Evolutionary conservation across 129 eudicot genomes (phyloP).

Genomic region (Dittrichia graveolens): DNA sequence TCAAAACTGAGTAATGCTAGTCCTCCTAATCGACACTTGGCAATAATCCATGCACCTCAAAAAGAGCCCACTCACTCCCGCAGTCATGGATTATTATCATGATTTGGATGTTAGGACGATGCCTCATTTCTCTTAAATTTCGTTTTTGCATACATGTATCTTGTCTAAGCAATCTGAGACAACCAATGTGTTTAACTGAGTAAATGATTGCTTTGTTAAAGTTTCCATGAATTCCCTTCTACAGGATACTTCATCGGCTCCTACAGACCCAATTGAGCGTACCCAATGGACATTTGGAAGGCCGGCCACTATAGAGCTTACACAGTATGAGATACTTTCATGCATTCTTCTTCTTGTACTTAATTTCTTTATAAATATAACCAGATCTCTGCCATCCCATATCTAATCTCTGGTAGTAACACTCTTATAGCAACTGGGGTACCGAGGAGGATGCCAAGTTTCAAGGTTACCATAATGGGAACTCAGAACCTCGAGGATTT

Average conservation of each 20-base stretch:
- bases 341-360: background rate
- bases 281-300: slow-evolving; percentile 82
- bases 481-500: slow-evolving; percentile 87
- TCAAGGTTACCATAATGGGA: slow-evolving; percentile 79
- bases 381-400: background rate
- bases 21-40: too few relatives aligned
- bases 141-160: too few relatives aligned
- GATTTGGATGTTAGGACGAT: too few relatives aligned
- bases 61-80: too few relatives aligned
- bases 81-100: too few relatives aligned
- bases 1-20: background rate
- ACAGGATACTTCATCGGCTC: slow-evolving; percentile 80
- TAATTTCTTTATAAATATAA: background rate
- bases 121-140: too few relatives aligned
- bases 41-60: too few relatives aligned
- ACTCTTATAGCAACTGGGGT: slow-evolving; percentile 80
- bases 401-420: slow-evolving; percentile 10
- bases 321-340: slow-evolving; percentile 57
- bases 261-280: slow-evolving; percentile 71
- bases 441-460: slow-evolving; percentile 82
- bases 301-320: slow-evolving; percentile 87
- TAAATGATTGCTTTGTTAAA: background rate
- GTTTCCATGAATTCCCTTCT: background rate
- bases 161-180: too few relatives aligned
- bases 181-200: background rate